A percentile compares a stretch with the other conserved stretches of the same genome.
Conservation (phyloP, 306 rosid genomes). For the Pyrus bretschneideri region DNA sequence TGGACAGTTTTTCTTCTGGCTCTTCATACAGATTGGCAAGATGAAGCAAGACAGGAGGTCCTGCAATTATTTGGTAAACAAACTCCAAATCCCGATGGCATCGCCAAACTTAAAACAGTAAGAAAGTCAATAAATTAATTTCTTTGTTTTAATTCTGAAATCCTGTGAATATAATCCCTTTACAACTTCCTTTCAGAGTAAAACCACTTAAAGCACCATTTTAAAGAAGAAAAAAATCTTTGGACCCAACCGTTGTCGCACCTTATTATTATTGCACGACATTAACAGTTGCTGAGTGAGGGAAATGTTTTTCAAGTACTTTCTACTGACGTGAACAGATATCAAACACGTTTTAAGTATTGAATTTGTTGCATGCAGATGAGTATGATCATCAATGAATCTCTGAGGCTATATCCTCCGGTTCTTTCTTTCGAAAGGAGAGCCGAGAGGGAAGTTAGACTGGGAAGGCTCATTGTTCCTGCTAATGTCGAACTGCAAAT, state of each 20-base stretch:
- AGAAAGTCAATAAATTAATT: not conserved
- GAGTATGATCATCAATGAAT: constrained; percentile 20
- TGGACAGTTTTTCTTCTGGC: constrained; percentile 27
- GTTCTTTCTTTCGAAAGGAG: not conserved
- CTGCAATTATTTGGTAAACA: constrained; percentile 12
- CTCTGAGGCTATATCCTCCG: constrained; percentile 20
- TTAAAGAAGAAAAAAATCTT: too few species aligned
- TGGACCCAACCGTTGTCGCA: too few species aligned
- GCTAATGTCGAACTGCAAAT: constrained; percentile 2
- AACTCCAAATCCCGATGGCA: constrained; percentile 5
- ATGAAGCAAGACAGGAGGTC: constrained; percentile 19
- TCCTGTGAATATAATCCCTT: too few species aligned
- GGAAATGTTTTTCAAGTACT: too few species aligned
- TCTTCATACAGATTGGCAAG: constrained; percentile 25
- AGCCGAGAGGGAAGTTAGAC: constrained; percentile 8
- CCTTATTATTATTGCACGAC: too few species aligned
- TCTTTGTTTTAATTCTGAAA: not conserved
- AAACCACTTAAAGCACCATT: too few species aligned
- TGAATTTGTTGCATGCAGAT: constrained; percentile 9
- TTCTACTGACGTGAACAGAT: too few species aligned
- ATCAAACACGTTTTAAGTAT: too few species aligned
- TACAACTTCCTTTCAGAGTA: too few species aligned
- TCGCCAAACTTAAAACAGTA: constrained; percentile 16
- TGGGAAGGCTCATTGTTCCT: constrained; percentile 15
- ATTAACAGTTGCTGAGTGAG: too few species aligned